Base-by-base conservation (phyloP, 768 basidiomycete species). In the Nidularia pulvinata region DNA sequence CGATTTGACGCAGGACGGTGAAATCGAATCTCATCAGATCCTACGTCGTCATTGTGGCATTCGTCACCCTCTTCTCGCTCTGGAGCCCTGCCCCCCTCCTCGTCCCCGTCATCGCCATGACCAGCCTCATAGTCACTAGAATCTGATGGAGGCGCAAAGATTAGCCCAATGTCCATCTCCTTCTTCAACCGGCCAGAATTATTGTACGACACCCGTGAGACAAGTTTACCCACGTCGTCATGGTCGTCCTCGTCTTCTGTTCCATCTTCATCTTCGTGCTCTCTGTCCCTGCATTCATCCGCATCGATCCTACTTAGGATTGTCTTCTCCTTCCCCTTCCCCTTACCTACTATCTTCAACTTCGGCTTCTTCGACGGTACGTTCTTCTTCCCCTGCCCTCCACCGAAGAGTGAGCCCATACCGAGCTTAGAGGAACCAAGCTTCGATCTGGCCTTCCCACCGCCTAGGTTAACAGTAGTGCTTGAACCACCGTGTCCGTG, bases 311-410 rank as follows among this genome's bases (percentile, higher is more conserved):
- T 30, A 30, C 25, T 30, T 30, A 30, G 2, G 25, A 30, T 42
- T 5, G 39, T 19, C 39, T 19, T 42, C 16, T 42, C 33, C 33
- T 36, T 33, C 7, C 33, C 39, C 37, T 36, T 47, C 10, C 7
- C 46, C 39, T 44, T 43, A n/a, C 19, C 44, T 16, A 5, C 16
- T 25, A 14, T 14, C 30, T 51, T 47, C 30, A 3, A 3, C 39
- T 11, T 42, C 16, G 39, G 39, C 25, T 30, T 30, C 25, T 30
- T 30, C 25, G 25, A 30, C 25, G 4, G 4, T 30, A 3, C 25
- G 2, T 13, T 43, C 48, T 49, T 51, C 39, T 55, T 50, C 33
- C 34, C 44, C 42, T 50, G 46, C 6, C 39, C 25, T 43, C 45
- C 14, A 16, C 39, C 33, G 9, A 25, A 44, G 33, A 55, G 34